These are phyloP conservation scores for Noccaea bulbosa DNA, from an alignment of 345 rosid genomes.

Conservation along the genomic window DNA sequence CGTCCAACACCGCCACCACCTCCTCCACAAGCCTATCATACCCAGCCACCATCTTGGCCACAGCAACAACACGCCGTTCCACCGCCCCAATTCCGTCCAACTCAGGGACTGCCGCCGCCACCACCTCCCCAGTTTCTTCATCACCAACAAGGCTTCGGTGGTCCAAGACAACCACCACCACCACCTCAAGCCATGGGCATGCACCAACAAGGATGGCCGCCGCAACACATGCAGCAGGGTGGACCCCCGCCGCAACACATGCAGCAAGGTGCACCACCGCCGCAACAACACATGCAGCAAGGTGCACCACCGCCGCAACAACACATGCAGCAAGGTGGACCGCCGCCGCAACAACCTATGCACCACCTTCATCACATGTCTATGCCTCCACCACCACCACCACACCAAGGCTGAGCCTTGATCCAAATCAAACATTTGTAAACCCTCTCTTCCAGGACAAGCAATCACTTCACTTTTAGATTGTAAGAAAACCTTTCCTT, in stretches of 20 bases:
- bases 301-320: constrained; percentile 66
- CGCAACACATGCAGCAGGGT: constrained; percentile 46
- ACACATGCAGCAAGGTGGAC: constrained; percentile 43
- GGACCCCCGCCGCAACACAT: constrained; percentile 53
- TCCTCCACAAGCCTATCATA: constrained; percentile 59
- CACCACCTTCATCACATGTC: constrained; percentile 73
- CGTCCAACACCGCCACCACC: constrained; percentile 89
- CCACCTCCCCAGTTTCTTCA: constrained; percentile 53
- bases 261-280: constrained; percentile 28
- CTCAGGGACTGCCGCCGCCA: constrained; percentile 71
- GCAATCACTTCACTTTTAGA: constrained; percentile 23
- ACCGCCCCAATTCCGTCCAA: constrained; percentile 76
- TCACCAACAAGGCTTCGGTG: constrained; percentile 42
- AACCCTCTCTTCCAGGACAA: constrained; percentile 37
- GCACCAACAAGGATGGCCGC: constrained; percentile 71
- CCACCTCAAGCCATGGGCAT: constrained; percentile 86
- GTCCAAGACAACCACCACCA: constrained; percentile 61
- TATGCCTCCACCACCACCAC: constrained; percentile 74
- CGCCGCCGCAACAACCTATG: constrained; percentile 67
- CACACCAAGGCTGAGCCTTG: constrained; percentile 43
- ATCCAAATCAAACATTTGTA: constrained; percentile 21
- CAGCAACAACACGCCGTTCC: constrained; percentile 66
- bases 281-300: constrained; percentile 51
- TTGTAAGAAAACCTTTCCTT: constrained; percentile 10
- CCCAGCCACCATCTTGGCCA: constrained; percentile 72